Evolutionary conservation across 352 stramenopile genomes (phyloP).

Genomic region (Phytophthora quininea): DNA sequence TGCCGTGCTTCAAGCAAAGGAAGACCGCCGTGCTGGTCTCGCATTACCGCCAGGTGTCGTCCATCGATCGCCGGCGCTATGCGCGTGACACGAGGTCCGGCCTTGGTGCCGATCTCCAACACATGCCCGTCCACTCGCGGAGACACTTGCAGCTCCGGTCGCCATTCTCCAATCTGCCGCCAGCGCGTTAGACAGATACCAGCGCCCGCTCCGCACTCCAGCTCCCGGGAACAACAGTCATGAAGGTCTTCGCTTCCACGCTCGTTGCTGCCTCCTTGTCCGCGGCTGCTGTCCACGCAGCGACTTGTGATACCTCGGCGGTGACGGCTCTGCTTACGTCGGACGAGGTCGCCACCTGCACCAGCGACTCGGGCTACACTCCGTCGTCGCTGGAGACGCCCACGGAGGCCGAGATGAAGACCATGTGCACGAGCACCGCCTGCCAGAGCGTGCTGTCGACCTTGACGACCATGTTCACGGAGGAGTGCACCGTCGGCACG

Average conservation of each 20-base stretch:
- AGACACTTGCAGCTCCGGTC: conserved; percentile 4
- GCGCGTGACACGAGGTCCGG: conserved; percentile 7
- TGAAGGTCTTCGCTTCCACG: conserved; percentile 34
- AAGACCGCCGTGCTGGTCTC: not conserved
- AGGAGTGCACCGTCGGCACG: conserved; percentile 40
- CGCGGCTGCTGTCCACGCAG: conserved; percentile 23
- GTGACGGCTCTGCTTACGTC: conserved; percentile 26
- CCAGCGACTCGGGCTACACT: conserved; percentile 37
- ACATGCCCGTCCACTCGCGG: conserved; percentile 20
- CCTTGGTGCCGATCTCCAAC: not conserved
- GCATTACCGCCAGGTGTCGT: conserved; percentile 14
- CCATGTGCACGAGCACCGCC: conserved; percentile 36
- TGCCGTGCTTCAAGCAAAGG: not conserved
- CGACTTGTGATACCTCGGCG: conserved; percentile 27
- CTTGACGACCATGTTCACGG: conserved; percentile 27
- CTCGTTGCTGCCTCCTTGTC: conserved; percentile 26
- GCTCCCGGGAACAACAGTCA: conserved; percentile 10
- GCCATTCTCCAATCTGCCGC: conserved; percentile 32
- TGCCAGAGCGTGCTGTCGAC: conserved; percentile 40
- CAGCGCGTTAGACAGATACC: conserved; percentile 18
- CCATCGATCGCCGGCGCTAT: conserved; percentile 17
- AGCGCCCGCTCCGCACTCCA: not conserved
- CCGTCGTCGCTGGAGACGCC: conserved; percentile 32
- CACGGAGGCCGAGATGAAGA: conserved; percentile 17
- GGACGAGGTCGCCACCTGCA: conserved; percentile 25